These are phyloP conservation scores for Akanthomyces dipterigenus DNA, from an alignment of 2,329 filamentous ascomycete species.

Conservation along the genomic window DNA sequence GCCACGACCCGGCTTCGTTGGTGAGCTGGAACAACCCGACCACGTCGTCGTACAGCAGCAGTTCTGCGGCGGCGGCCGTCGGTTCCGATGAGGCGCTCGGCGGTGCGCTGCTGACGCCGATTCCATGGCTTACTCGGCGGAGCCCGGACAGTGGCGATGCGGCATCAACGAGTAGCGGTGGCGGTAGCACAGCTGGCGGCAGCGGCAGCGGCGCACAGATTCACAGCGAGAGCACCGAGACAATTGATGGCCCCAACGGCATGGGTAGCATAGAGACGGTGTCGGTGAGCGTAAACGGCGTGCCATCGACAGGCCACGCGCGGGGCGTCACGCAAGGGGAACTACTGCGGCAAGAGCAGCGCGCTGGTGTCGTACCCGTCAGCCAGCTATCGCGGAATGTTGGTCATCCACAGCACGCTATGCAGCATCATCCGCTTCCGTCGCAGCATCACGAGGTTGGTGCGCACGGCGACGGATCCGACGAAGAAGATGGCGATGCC, in stretches of 20 bases:
- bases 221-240: slow-evolving; percentile 70
- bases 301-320: slow-evolving; percentile 44
- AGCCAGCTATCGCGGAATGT: slow-evolving; percentile 48
- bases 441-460: slow-evolving; percentile 4
- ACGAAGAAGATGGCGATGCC: slow-evolving; percentile 11
- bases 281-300: slow-evolving; percentile 66
- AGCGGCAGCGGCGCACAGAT: slow-evolving; percentile 32
- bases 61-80: slow-evolving; percentile 33
- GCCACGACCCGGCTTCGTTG: slow-evolving; percentile 27
- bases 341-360: slow-evolving; percentile 77
- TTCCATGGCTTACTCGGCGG: slow-evolving; percentile 68
- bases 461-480: slow-evolving; percentile 14
- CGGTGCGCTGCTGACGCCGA: slow-evolving; percentile 85
- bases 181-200: slow-evolving; percentile 11
- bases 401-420: slow-evolving; percentile 14
- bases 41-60: slow-evolving; percentile 15
- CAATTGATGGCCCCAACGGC: slow-evolving; percentile 74
- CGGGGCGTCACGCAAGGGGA: slow-evolving; percentile 74
- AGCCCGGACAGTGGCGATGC: slow-evolving; percentile 25
- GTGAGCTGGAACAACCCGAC: slow-evolving; percentile 43
- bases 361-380: slow-evolving; percentile 69
- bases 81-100: slow-evolving; percentile 86
- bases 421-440: slow-evolving; percentile 10
- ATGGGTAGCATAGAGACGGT: slow-evolving; percentile 76
- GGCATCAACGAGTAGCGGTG: slow-evolving; percentile 10